A percentile compares a stretch with the other conserved stretches of the same genome.
Evolutionary conservation across 1,284 basidiomycete genomes (phyloP).

Genomic region (Meira nashicola): DNA sequence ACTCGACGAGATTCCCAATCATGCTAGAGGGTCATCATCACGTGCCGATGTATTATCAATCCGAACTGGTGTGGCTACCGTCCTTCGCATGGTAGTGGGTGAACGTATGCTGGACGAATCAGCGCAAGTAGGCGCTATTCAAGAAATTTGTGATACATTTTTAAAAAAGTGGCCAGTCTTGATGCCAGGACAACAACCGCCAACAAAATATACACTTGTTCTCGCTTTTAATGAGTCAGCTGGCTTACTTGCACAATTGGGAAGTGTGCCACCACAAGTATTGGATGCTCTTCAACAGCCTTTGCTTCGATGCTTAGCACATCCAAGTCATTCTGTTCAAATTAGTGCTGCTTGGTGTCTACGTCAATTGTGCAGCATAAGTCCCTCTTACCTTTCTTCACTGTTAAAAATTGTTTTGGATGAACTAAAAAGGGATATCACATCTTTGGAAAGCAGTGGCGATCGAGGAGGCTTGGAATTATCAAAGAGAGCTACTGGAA

Average conservation of each 20-base stretch:
- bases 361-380: conserved; percentile 80
- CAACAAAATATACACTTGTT: conserved; percentile 67
- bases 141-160: conserved; percentile 74
- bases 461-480: conserved; percentile 60
- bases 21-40: conserved; percentile 26
- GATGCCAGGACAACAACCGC: conserved; percentile 74
- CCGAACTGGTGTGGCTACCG: conserved; percentile 68
- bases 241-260: conserved; percentile 78
- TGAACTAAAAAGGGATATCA: conserved; percentile 73
- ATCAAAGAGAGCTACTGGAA: conserved; percentile 75
- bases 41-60: conserved; percentile 65
- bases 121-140: conserved; percentile 84
- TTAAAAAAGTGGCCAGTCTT: conserved; percentile 86
- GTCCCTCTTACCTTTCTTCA: conserved; percentile 75
- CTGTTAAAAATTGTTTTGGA: conserved; percentile 71
- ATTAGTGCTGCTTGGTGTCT: conserved; percentile 81
- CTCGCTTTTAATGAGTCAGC: conserved; percentile 78
- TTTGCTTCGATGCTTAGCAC: conserved; percentile 73
- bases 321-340: conserved; percentile 80
- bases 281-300: conserved; percentile 85
- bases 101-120: conserved; percentile 77
- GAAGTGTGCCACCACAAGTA: conserved; percentile 81
- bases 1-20: conserved; percentile 62
- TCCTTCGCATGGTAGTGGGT: conserved; percentile 80
- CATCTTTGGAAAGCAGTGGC: conserved; percentile 53